A percentile compares a stretch with the other conserved stretches of the same genome.
phyloP scores from a whole-genome alignment of 169 alveolate genomes.

The Plasmodium vivax region DNA sequence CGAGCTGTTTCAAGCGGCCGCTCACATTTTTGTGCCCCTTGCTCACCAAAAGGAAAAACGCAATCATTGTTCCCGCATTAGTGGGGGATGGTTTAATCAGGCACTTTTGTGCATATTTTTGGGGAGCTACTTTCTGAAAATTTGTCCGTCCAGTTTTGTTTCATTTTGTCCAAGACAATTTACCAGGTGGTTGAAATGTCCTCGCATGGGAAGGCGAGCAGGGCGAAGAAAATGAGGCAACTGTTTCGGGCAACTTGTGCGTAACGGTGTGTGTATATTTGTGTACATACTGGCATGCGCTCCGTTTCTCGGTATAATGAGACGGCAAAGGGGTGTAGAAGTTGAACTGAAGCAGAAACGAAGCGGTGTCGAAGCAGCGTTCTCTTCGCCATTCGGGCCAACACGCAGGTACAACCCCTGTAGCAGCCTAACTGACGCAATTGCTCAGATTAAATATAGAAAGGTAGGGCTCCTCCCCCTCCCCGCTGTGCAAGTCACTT shows the following conservation, averaged over 20 bases:
- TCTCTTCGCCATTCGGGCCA: background rate
- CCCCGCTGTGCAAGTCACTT: background rate
- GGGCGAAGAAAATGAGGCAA: background rate
- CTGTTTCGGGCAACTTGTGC: background rate
- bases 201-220: background rate
- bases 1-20: background rate
- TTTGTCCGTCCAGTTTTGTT: constrained; percentile 4
- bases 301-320: background rate
- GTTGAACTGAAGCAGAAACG: background rate
- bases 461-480: background rate
- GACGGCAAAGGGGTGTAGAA: background rate
- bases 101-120: constrained; percentile 34
- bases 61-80: background rate
- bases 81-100: constrained; percentile 9
- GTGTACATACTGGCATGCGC: background rate
- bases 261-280: background rate
- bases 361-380: background rate
- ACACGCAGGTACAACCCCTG: background rate
- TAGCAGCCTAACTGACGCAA: background rate
- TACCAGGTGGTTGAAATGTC: background rate
- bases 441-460: background rate
- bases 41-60: background rate
- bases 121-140: background rate
- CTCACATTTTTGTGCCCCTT: background rate
- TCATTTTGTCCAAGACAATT: background rate